Conservation (phyloP, 495 filamentous ascomycete genomes). For the Beverwykella pulmonaria region DNA sequence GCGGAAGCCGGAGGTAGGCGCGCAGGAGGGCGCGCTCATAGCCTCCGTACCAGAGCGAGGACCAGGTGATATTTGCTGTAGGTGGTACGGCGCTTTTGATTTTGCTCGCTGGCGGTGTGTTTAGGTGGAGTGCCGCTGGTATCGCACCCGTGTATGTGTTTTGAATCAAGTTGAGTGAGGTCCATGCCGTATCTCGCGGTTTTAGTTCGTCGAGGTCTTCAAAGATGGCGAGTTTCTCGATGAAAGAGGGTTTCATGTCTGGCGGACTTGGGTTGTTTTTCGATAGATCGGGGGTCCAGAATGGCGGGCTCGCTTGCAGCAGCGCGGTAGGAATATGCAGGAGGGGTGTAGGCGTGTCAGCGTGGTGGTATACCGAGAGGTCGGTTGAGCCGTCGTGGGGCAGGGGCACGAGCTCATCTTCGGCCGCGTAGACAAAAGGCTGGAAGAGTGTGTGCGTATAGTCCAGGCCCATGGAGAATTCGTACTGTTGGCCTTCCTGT, state of each 20-base stretch:
- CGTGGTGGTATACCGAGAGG: constrained; percentile 18
- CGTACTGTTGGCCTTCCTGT: constrained; percentile 8
- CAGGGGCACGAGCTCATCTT: constrained; percentile 31
- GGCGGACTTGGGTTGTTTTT: constrained; percentile 17
- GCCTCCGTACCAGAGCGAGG: constrained; percentile 25
- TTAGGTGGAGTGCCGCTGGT: constrained; percentile 28
- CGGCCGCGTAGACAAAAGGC: constrained; percentile 42
- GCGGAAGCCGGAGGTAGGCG: constrained; percentile 45
- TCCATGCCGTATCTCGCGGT: constrained; percentile 28
- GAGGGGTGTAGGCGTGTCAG: constrained; percentile 21
- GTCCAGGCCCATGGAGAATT: constrained; percentile 41
- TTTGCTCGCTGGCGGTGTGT: not conserved
- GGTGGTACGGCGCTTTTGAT: not conserved
- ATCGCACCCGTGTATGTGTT: constrained; percentile 37
- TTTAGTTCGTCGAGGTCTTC: constrained; percentile 31
- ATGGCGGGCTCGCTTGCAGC: constrained; percentile 22
- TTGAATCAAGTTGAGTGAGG: constrained; percentile 19
- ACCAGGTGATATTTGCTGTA: constrained; percentile 21
- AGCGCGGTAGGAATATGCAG: constrained; percentile 26
- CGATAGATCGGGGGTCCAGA: constrained; percentile 27
- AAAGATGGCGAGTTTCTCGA: constrained; percentile 15
- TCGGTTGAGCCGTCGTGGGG: constrained; percentile 29
- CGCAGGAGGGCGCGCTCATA: constrained; percentile 37
- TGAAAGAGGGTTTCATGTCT: constrained; percentile 24
- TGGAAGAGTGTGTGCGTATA: constrained; percentile 38